Evolutionary conservation across 345 rosid genomes (phyloP).

Genomic region (Cochlearia excelsa): DNA sequence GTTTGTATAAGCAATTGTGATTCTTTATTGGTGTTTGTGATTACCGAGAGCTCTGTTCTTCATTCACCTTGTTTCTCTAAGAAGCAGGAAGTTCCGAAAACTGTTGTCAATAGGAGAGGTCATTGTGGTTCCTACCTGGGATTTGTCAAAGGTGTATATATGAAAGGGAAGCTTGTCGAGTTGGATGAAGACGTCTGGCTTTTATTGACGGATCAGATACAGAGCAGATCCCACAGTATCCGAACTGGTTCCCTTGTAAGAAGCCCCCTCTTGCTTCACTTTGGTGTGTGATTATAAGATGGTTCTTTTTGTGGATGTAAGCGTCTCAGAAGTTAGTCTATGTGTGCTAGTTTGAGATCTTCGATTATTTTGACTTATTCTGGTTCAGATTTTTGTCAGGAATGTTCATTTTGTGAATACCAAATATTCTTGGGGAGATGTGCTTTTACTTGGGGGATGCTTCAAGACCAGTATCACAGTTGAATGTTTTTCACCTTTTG

Average conservation of each 20-base stretch:
- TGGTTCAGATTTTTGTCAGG: constrained; percentile 55
- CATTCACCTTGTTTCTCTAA: constrained; percentile 40
- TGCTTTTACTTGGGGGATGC: constrained; percentile 80
- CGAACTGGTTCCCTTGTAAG: constrained; percentile 80
- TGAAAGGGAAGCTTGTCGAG: constrained; percentile 80
- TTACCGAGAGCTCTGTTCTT: constrained; percentile 48
- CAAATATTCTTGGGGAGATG: constrained; percentile 61
- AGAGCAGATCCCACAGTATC: constrained; percentile 55
- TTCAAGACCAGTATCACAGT: constrained; percentile 63
- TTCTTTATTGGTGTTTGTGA: constrained; percentile 57
- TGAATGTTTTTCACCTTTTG: constrained; percentile 73
- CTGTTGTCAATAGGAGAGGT: constrained; percentile 40
- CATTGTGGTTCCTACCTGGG: constrained; percentile 67
- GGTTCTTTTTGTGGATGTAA: constrained; percentile 5
- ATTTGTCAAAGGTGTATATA: constrained; percentile 55
- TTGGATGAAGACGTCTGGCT: constrained; percentile 87
- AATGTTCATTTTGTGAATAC: constrained; percentile 82
- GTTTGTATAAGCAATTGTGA: constrained; percentile 49
- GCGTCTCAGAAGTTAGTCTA: constrained; percentile 17
- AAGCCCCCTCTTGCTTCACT: constrained; percentile 17
- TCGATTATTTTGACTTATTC: constrained; percentile 18
- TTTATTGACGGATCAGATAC: constrained; percentile 58
- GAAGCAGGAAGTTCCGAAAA: constrained; percentile 34
- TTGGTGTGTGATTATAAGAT: constrained; percentile 10
- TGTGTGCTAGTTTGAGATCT: constrained; percentile 24